These are phyloP conservation scores for Hygrophila difformis DNA, from an alignment of 257 asterid genomes.

Conservation along the genomic window DNA sequence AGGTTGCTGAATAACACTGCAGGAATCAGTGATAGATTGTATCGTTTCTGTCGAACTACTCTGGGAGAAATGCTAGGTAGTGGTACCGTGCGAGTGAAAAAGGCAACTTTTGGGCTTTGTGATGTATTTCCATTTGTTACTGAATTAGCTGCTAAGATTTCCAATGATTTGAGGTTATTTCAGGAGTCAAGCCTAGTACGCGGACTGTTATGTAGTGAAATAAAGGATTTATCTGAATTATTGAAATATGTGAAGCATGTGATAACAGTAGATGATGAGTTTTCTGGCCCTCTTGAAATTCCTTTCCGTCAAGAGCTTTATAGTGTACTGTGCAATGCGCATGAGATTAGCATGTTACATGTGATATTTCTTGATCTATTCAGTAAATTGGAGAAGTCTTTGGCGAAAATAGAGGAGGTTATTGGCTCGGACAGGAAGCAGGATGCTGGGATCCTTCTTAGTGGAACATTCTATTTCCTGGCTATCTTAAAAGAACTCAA, in stretches of 20 bases:
- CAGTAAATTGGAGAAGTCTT: constrained; percentile 40
- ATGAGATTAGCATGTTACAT: constrained; percentile 35
- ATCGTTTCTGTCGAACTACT: constrained; percentile 42
- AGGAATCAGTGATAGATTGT: constrained; percentile 44
- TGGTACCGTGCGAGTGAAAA: constrained; percentile 17
- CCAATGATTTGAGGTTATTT: constrained; percentile 26
- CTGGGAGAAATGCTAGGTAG: constrained; percentile 38
- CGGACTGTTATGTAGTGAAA: constrained; percentile 32
- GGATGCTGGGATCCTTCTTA: constrained; percentile 21
- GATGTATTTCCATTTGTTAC: constrained; percentile 57
- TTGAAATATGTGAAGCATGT: constrained; percentile 28
- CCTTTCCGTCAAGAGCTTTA: constrained; percentile 27
- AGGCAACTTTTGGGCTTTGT: constrained; percentile 23
- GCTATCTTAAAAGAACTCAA: constrained; percentile 58
- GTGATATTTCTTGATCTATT: constrained; percentile 37
- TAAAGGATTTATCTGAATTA: constrained; percentile 54
- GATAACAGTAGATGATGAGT: constrained; percentile 18
- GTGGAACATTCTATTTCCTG: constrained; percentile 55
- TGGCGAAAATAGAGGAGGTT: constrained; percentile 41
- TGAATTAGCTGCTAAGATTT: constrained; percentile 49
- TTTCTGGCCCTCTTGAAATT: constrained; percentile 22
- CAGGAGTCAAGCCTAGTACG: constrained; percentile 15
- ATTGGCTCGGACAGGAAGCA: constrained; percentile 25
- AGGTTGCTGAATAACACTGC: constrained; percentile 37
- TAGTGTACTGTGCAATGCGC: constrained; percentile 20